phyloP scores from a whole-genome alignment of 495 filamentous ascomycete species.

The Evansstolkia leycettana region DNA sequence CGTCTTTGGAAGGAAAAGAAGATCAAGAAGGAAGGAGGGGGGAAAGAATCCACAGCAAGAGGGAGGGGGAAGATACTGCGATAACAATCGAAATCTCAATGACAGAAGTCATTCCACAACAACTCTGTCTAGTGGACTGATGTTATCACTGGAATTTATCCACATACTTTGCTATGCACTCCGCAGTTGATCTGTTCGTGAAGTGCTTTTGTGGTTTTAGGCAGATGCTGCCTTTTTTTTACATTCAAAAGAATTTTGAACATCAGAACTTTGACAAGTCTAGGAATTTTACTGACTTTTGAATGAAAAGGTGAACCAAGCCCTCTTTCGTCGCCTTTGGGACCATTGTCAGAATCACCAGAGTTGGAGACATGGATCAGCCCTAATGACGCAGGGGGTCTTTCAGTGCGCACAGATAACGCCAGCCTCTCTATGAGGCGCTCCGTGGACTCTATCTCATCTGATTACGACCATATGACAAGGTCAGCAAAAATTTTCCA shows the following conservation, averaged over 20 bases:
- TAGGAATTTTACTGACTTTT: conserved; percentile 4
- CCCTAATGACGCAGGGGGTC: conserved; percentile 49
- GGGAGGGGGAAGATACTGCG: no score
- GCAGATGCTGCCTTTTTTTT: no score
- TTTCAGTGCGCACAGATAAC: conserved; percentile 31
- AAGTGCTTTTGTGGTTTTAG: no score
- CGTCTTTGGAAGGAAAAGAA: no score
- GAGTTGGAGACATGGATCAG: conserved; percentile 33
- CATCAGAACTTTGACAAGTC: conserved; percentile 2
- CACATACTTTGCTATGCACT: no score
- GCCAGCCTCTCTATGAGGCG: conserved; percentile 19
- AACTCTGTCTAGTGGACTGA: no score
- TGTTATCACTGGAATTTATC: no score
- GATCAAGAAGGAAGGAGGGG: no score
- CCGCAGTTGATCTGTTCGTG: conserved; percentile 1
- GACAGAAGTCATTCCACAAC: no score
- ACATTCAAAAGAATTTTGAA: conserved; percentile 1
- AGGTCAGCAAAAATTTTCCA: conserved; percentile 36
- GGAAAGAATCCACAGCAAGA: no score
- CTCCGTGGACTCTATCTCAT: conserved; percentile 28
- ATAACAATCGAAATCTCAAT: no score
- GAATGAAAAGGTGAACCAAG: conserved; percentile 28
- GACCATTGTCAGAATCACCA: conserved; percentile 30
- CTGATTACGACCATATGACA: conserved; percentile 30
- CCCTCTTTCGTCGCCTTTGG: conserved; percentile 35